Conservation (phyloP, 148 eudicot genomes). For the Rhododendron mucronatum region DNA sequence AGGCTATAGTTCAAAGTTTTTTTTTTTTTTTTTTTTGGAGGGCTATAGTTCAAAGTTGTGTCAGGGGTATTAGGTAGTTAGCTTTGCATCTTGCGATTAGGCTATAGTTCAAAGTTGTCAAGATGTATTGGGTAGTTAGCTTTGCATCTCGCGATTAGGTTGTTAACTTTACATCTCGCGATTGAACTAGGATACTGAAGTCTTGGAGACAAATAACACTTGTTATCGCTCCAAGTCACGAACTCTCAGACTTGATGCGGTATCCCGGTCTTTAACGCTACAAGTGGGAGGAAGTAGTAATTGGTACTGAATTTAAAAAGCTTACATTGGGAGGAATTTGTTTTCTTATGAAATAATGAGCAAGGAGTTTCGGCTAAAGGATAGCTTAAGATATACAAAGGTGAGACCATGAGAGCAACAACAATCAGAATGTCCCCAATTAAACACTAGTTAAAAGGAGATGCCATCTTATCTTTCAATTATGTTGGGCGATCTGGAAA, state of each 20-base stretch:
- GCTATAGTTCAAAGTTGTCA: too few relatives aligned
- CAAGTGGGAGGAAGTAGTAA: not conserved
- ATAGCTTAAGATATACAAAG: not conserved
- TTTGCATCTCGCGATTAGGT: not conserved
- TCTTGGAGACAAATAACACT: not conserved
- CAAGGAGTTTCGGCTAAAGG: not conserved
- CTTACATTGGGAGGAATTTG: not conserved
- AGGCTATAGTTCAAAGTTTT: not conserved
- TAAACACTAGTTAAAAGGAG: not conserved
- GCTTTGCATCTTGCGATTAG: not conserved
- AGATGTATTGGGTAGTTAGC: too few relatives aligned
- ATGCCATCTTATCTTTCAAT: not conserved
- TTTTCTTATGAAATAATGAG: not conserved
- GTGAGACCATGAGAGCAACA: constrained; percentile 6
- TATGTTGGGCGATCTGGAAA: too few relatives aligned
- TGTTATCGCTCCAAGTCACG: not conserved
- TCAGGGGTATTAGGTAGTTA: not conserved
- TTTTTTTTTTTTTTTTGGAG: too few relatives aligned
- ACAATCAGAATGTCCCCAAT: constrained; percentile 12
- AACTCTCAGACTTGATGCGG: not conserved
- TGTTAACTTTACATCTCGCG: too few relatives aligned
- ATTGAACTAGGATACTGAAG: too few relatives aligned
- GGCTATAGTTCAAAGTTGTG: not conserved
- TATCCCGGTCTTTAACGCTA: not conserved
- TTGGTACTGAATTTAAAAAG: not conserved